Conservation (phyloP, 164 flowering plant genomes). For the Stephania yunnanensis region DNA sequence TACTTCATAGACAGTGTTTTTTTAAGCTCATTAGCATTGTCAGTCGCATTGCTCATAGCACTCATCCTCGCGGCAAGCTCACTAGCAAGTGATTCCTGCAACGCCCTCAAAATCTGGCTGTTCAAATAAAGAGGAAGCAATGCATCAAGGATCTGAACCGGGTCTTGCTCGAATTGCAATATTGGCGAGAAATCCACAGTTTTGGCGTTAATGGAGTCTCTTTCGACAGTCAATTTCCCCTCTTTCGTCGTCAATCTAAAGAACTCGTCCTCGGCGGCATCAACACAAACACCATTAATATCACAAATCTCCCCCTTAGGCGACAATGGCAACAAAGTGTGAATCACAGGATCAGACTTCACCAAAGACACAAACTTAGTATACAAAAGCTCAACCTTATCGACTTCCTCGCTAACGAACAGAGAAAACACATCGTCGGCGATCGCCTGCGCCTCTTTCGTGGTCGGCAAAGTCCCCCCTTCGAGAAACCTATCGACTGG, state of each 20-base stretch:
- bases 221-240: conserved; percentile 75
- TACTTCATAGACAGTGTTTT: conserved; percentile 47
- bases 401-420: conserved; percentile 83
- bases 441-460: conserved; percentile 82
- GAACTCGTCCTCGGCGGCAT: conserved; percentile 70
- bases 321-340: conserved; percentile 70
- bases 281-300: conserved; percentile 62
- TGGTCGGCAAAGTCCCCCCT: conserved; percentile 55
- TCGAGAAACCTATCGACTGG: conserved; percentile 53
- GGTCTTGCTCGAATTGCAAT: conserved; percentile 89
- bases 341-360: conserved; percentile 73
- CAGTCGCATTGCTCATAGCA: conserved; percentile 81
- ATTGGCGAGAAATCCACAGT: conserved; percentile 36
- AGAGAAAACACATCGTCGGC: conserved; percentile 79
- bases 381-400: conserved; percentile 84
- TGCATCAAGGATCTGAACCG: conserved; percentile 90
- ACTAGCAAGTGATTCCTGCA: conserved; percentile 86
- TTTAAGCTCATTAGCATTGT: conserved; percentile 75
- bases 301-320: conserved; percentile 57
- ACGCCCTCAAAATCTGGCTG: conserved; percentile 77
- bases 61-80: conserved; percentile 90
- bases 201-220: conserved; percentile 32
- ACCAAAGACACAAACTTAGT: conserved; percentile 75
- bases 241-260: conserved; percentile 71
- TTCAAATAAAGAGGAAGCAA: conserved; percentile 83